Conservation (phyloP, 805 yeast species). For the Ogataea philodendri region DNA sequence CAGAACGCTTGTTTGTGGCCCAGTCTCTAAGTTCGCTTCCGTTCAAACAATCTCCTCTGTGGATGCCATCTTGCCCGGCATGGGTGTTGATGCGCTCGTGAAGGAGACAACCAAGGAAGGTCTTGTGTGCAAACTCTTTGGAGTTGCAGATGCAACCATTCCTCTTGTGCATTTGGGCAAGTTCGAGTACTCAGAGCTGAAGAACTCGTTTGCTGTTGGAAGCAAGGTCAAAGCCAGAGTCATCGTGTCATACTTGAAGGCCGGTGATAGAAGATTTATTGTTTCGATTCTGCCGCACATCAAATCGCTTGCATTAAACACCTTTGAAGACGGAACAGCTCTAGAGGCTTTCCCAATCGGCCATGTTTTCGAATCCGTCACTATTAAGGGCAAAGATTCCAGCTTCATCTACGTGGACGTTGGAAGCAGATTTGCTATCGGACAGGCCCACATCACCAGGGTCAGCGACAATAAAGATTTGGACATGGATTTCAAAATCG, state of each 20-base stretch:
- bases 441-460: conserved; percentile 79
- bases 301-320: conserved; percentile 31
- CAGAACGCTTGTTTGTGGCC: conserved; percentile 59
- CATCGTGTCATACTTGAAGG: conserved; percentile 48
- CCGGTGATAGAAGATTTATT: conserved; percentile 55
- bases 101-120: conserved; percentile 62
- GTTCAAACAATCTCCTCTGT: conserved; percentile 62
- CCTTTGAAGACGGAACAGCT: conserved; percentile 35
- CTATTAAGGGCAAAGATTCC: conserved; percentile 58
- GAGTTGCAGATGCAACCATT: conserved; percentile 69
- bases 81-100: conserved; percentile 69
- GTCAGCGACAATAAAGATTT: conserved; percentile 47
- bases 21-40: conserved; percentile 47
- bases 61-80: conserved; percentile 85
- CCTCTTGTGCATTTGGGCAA: conserved; percentile 63
- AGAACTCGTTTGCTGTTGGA: conserved; percentile 67
- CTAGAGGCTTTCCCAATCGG: conserved; percentile 78
- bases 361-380: conserved; percentile 57
- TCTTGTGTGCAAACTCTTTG: conserved; percentile 67
- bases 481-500: conserved; percentile 52
- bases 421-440: conserved; percentile 51
- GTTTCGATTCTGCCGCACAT: conserved; percentile 64
- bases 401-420: conserved; percentile 56
- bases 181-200: conserved; percentile 44
- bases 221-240: conserved; percentile 68